These are phyloP conservation scores for Vicia villosa DNA, from an alignment of 306 rosid genomes.

Conservation along the genomic window DNA sequence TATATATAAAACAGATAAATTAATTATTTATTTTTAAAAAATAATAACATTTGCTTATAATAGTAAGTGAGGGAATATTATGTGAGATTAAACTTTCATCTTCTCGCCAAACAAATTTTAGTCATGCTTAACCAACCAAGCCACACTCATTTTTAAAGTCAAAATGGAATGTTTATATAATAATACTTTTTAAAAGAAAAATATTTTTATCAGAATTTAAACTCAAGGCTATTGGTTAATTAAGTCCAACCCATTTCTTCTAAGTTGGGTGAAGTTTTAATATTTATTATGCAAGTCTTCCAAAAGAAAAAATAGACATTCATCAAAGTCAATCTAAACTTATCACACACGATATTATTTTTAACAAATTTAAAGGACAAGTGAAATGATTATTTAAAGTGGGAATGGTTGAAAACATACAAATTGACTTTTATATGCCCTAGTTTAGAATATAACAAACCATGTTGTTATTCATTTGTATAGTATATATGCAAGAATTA, in stretches of 20 bases:
- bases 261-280: neutral
- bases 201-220: neutral
- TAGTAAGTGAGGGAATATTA: too few relatives aligned
- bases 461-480: neutral
- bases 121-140: too few relatives aligned
- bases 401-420: constrained; percentile 20
- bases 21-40: too few relatives aligned
- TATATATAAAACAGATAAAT: too few relatives aligned
- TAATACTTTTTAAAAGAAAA: too few relatives aligned
- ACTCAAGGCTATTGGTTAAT: neutral
- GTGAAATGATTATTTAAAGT: constrained; percentile 9
- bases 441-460: neutral
- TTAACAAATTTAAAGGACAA: constrained; percentile 18
- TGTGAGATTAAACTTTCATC: too few relatives aligned
- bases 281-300: neutral
- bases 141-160: too few relatives aligned
- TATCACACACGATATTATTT: neutral
- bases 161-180: too few relatives aligned
- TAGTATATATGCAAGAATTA: neutral
- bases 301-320: neutral
- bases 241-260: neutral
- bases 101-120: too few relatives aligned
- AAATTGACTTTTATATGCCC: constrained; percentile 16
- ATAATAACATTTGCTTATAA: too few relatives aligned
- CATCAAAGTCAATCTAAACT: constrained; percentile 17